Evolutionary conservation across 305 asterid species (phyloP).

Genomic region (Fraxinus albicans): DNA sequence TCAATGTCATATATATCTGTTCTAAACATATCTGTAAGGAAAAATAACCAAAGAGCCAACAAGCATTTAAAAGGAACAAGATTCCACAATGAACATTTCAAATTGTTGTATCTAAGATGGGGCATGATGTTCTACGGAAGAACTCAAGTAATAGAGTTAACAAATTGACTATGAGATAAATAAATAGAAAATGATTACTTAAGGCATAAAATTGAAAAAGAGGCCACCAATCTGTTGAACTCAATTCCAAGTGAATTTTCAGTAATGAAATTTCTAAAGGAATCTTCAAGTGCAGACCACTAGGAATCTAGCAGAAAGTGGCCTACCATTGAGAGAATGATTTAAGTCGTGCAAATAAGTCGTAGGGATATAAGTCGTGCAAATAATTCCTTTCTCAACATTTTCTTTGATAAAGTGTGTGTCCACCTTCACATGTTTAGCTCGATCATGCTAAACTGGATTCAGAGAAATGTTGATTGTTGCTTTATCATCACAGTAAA

Average conservation of each 20-base stretch:
- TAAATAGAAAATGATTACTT: background rate
- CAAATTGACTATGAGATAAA: background rate
- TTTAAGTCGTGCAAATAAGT: no score
- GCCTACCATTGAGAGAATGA: background rate
- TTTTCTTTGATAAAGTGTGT: no score
- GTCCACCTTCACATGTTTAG: no score
- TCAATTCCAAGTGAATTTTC: background rate
- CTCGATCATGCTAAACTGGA: no score
- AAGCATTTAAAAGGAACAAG: background rate
- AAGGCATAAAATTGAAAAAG: background rate
- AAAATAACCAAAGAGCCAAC: background rate
- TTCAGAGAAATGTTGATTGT: no score
- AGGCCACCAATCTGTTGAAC: background rate
- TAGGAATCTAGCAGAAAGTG: background rate
- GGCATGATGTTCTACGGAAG: background rate
- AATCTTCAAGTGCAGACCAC: background rate
- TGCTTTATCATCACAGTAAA: no score
- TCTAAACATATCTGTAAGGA: slow-evolving; percentile 32
- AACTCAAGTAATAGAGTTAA: background rate
- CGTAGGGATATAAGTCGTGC: no score
- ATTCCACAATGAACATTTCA: background rate
- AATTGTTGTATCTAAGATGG: background rate
- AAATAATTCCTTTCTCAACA: no score
- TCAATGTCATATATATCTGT: slow-evolving; percentile 38
- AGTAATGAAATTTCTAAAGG: background rate